Conservation (phyloP, 441 rosid genomes). For the Euphorbia corollata region DNA sequence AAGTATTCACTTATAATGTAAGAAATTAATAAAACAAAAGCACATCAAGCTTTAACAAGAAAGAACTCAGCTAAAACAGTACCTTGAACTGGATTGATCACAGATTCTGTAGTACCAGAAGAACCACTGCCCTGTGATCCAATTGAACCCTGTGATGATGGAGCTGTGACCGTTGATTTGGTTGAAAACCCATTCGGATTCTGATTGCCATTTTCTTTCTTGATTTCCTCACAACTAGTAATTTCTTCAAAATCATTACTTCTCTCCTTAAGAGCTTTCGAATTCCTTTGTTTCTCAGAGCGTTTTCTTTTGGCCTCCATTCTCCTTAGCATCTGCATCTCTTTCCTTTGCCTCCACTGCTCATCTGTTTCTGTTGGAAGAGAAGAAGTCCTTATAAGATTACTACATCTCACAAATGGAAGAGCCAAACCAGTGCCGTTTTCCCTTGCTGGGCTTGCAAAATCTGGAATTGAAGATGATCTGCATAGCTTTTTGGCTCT, state of each 20-base stretch:
- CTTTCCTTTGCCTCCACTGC: conserved; percentile 72
- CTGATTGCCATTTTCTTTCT: conserved; percentile 29
- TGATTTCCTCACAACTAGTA: conserved; percentile 25
- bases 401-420: conserved; percentile 9
- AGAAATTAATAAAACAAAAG: too few relatives aligned
- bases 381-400: conserved; percentile 56
- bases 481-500: conserved; percentile 40
- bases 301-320: conserved; percentile 83
- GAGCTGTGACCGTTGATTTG: conserved; percentile 8
- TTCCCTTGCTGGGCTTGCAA: conserved; percentile 30
- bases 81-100: conserved; percentile 41
- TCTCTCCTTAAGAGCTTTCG: conserved; percentile 30
- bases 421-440: conserved; percentile 15
- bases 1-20: too few relatives aligned
- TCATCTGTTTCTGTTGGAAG: conserved; percentile 63
- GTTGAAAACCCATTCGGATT: conserved; percentile 13
- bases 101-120: conserved; percentile 40
- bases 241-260: conserved; percentile 26
- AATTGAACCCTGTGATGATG: conserved; percentile 32
- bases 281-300: conserved; percentile 56
- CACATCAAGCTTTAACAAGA: too few relatives aligned
- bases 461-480: conserved; percentile 60
- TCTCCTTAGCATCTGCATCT: conserved; percentile 62
- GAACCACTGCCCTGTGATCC: conserved; percentile 45
- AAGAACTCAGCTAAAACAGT: background rate